phyloP scores from a whole-genome alignment of 2,329 filamentous ascomycete genomes.

The Paecilomyces dactylethromorphus region DNA sequence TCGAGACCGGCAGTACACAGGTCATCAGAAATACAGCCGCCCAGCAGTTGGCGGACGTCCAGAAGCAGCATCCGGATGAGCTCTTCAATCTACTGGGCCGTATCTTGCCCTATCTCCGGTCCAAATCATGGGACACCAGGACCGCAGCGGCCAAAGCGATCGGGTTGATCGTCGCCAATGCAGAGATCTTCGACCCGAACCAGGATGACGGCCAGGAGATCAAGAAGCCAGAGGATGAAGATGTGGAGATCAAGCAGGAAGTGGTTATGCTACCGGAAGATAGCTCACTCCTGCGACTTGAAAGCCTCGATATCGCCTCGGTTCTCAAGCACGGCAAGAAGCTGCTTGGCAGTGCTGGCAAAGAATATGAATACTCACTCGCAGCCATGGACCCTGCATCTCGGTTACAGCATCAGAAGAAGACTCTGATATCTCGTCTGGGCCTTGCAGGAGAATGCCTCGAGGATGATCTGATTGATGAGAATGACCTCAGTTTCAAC shows the following conservation, averaged over 20 bases:
- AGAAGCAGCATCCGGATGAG: constrained; percentile 96
- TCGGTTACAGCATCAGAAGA: constrained; percentile 81
- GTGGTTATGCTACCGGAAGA: constrained; percentile 34
- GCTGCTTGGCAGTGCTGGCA: constrained; percentile 73
- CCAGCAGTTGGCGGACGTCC: constrained; percentile 92
- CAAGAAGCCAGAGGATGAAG: constrained; percentile 47
- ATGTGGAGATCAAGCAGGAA: constrained; percentile 34
- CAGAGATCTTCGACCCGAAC: constrained; percentile 83
- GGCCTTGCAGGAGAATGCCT: constrained; percentile 79
- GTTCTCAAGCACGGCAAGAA: constrained; percentile 80
- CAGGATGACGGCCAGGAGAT: constrained; percentile 53
- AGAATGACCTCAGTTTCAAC: constrained; percentile 50
- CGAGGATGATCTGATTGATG: constrained; percentile 72
- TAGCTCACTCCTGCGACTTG: constrained; percentile 60
- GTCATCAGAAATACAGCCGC: constrained; percentile 96
- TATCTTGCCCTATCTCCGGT: constrained; percentile 90
- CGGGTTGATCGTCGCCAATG: constrained; percentile 87
- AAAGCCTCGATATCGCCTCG: constrained; percentile 67
- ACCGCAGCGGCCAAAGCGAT: constrained; percentile 90
- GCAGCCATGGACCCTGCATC: constrained; percentile 74
- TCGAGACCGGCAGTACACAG: constrained; percentile 94
- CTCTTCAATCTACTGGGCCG: constrained; percentile 90
- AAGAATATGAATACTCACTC: constrained; percentile 75
- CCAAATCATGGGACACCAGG: constrained; percentile 95
- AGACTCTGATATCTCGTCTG: constrained; percentile 72